phyloP scores from a whole-genome alignment of 164 flowering plant genomes.

The Dillenia turbinata region DNA sequence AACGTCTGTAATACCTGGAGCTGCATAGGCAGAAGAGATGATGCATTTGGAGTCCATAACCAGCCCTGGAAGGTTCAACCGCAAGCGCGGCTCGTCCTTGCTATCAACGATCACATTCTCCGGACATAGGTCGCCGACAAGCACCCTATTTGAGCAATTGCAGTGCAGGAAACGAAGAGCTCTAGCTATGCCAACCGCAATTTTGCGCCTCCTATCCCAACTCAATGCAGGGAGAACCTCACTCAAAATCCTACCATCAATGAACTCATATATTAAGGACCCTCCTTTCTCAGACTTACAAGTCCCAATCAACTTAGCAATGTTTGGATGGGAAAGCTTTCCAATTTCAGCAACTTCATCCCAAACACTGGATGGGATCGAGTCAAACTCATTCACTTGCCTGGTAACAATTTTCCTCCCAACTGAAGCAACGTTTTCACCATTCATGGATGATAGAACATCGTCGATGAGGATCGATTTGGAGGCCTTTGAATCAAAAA shows the following conservation, averaged over 20 bases:
- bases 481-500: slow-evolving; percentile 36
- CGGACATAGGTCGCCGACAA: slow-evolving; percentile 40
- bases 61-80: slow-evolving; percentile 28
- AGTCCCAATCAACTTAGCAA: slow-evolving; percentile 41
- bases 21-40: slow-evolving; percentile 42
- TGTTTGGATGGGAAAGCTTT: slow-evolving; percentile 46
- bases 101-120: slow-evolving; percentile 43
- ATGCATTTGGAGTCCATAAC: slow-evolving; percentile 29
- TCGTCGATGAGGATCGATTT: slow-evolving; percentile 42
- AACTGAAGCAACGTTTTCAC: slow-evolving; percentile 34
- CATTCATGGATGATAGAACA: slow-evolving; percentile 26
- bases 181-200: slow-evolving; percentile 53
- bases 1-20: slow-evolving; percentile 47
- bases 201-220: slow-evolving; percentile 44
- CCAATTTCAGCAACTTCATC: slow-evolving; percentile 30
- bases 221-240: slow-evolving; percentile 36
- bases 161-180: slow-evolving; percentile 55
- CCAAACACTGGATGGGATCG: slow-evolving; percentile 33
- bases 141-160: slow-evolving; percentile 28
- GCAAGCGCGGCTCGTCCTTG: slow-evolving; percentile 49
- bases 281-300: slow-evolving; percentile 46
- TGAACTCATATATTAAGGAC: slow-evolving; percentile 40
- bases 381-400: slow-evolving; percentile 22
- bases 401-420: slow-evolving; percentile 35
- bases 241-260: slow-evolving; percentile 42